A percentile compares a stretch with the other conserved stretches of the same genome.
phyloP scores from a whole-genome alignment of 2,329 filamentous ascomycete genomes.

The Botrytis pseudocinerea region DNA sequence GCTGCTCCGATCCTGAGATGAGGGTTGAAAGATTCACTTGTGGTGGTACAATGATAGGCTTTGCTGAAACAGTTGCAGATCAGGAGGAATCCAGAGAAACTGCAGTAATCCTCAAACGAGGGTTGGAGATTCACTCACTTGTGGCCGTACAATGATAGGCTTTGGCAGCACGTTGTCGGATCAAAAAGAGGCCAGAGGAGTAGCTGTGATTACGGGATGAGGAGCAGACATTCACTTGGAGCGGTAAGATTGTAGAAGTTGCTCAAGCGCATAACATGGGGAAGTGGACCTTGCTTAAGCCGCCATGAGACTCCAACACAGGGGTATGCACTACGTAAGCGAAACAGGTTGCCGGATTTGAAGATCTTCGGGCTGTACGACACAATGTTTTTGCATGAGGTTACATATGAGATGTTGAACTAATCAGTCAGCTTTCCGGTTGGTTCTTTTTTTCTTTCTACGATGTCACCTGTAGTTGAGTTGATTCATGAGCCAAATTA shows the following conservation, averaged over 20 bases:
- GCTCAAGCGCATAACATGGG: constrained; percentile 13
- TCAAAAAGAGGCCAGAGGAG: not conserved
- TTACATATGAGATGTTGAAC: not conserved
- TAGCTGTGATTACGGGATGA: not conserved
- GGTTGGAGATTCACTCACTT: constrained; percentile 14
- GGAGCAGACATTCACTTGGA: constrained; percentile 2
- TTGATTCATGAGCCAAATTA: not conserved
- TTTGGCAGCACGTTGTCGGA: not conserved
- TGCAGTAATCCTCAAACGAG: not conserved
- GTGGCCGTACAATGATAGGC: not conserved
- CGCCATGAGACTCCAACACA: constrained; percentile 17
- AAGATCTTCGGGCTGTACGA: not conserved
- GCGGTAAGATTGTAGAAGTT: not conserved
- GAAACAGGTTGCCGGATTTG: not conserved
- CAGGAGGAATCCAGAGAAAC: not conserved
- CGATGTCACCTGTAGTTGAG: not conserved
- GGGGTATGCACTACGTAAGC: constrained; percentile 8
- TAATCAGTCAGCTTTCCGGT: not conserved
- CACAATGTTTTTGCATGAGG: not conserved
- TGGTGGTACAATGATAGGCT: not conserved
- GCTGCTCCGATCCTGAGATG: not conserved
- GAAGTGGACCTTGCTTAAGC: constrained; percentile 8
- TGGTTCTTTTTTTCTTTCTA: not conserved
- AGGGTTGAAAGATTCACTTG: constrained; percentile 12
- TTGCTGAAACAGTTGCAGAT: not conserved